Evolutionary conservation across 345 rosid species (phyloP).

Genomic region (Gossypium anomalum): DNA sequence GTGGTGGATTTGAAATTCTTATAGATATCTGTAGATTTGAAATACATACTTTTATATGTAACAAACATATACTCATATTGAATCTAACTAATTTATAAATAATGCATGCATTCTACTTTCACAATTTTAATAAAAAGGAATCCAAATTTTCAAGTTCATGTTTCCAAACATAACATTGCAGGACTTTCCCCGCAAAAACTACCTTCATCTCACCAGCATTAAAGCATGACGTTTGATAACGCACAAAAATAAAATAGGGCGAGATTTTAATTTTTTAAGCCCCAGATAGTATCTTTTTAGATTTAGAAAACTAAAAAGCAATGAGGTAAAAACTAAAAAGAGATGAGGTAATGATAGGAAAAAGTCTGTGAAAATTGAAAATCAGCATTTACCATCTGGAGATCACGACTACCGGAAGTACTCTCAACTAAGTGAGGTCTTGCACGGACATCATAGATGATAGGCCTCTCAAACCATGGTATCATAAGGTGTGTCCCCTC

Average conservation of each 20-base stretch:
- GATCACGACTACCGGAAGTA: conserved; percentile 93
- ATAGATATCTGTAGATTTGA: not conserved
- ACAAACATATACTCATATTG: no score
- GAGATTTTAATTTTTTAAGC: not conserved
- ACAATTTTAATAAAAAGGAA: no score
- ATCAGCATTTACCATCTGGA: conserved; percentile 63
- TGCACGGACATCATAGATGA: conserved; percentile 91
- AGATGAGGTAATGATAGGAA: not conserved
- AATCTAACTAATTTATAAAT: no score
- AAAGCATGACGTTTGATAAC: no score
- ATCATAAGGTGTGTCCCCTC: conserved; percentile 91
- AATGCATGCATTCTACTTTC: no score
- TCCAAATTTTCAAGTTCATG: no score
- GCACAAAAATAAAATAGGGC: no score
- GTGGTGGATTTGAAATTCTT: not conserved
- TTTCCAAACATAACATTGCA: no score
- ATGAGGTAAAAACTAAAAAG: not conserved
- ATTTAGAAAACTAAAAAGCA: not conserved
- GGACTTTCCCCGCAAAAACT: no score
- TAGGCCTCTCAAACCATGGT: conserved; percentile 91
- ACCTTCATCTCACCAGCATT: no score
- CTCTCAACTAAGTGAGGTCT: conserved; percentile 88
- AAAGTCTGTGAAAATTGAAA: not conserved
- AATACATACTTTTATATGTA: no score
- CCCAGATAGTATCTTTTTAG: not conserved